Evolutionary conservation across 1,139 yeast species (phyloP).

Genomic region (Protomyces inouyei): DNA sequence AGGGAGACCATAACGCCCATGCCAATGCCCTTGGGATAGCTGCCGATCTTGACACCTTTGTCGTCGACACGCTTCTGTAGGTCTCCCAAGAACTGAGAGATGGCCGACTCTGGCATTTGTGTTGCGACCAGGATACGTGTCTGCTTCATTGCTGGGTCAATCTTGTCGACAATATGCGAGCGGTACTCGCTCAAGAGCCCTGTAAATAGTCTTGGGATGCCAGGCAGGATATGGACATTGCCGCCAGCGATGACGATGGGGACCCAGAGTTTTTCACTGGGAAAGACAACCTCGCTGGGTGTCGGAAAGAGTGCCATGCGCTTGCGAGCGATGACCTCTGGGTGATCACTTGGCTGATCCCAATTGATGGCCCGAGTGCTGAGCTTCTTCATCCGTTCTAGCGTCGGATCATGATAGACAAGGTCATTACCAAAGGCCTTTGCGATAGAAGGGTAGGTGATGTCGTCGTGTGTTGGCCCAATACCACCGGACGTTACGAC

Average conservation of each 20-base stretch:
- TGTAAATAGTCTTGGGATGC: slow-evolving; percentile 56
- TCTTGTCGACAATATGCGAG: slow-evolving; percentile 38
- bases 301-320: slow-evolving; percentile 65
- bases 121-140: slow-evolving; percentile 62
- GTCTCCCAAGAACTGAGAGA: slow-evolving; percentile 58
- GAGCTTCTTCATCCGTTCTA: slow-evolving; percentile 53
- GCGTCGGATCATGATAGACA: slow-evolving; percentile 54
- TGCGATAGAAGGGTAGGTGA: slow-evolving; percentile 66
- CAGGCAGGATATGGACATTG: slow-evolving; percentile 69
- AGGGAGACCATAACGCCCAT: slow-evolving; percentile 41
- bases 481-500: slow-evolving; percentile 76
- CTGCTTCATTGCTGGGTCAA: slow-evolving; percentile 40
- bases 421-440: slow-evolving; percentile 55
- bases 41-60: slow-evolving; percentile 60
- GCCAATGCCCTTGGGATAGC: slow-evolving; percentile 71
- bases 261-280: slow-evolving; percentile 66
- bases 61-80: slow-evolving; percentile 51
- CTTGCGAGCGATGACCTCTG: slow-evolving; percentile 56
- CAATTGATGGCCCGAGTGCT: slow-evolving; percentile 44
- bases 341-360: slow-evolving; percentile 38
- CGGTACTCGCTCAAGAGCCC: slow-evolving; percentile 47
- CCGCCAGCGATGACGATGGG: slow-evolving; percentile 65
- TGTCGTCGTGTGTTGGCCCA: slow-evolving; percentile 88
- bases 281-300: slow-evolving; percentile 47
- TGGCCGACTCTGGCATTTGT: slow-evolving; percentile 53